phyloP scores from a whole-genome alignment of 1,139 yeast species.

The Taphrina deformans region DNA sequence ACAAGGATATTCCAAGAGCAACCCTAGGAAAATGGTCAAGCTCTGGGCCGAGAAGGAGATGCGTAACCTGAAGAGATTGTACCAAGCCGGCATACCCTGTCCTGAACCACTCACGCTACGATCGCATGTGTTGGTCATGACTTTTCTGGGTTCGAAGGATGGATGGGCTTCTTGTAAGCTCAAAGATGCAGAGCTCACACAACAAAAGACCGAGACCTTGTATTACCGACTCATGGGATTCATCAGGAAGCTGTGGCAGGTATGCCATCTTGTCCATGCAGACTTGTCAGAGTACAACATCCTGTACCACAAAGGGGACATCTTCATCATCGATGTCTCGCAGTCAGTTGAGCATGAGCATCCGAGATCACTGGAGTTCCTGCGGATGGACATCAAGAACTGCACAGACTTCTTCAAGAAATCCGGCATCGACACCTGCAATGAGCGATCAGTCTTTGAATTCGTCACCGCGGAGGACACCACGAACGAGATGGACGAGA shows the following conservation, averaged over 20 bases:
- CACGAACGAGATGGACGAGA: constrained; percentile 50
- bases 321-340: constrained; percentile 93
- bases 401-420: constrained; percentile 82
- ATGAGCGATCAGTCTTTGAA: constrained; percentile 78
- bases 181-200: constrained; percentile 53
- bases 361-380: constrained; percentile 91
- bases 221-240: constrained; percentile 79
- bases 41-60: constrained; percentile 99
- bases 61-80: constrained; percentile 79
- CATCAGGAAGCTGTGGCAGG: constrained; percentile 83
- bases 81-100: constrained; percentile 77
- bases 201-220: constrained; percentile 63
- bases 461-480: constrained; percentile 56
- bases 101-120: constrained; percentile 89
- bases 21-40: constrained; percentile 96
- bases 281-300: constrained; percentile 95
- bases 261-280: constrained; percentile 90
- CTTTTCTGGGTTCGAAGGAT: constrained; percentile 67
- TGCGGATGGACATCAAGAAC: constrained; percentile 96
- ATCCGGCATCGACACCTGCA: constrained; percentile 70
- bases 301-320: constrained; percentile 68
- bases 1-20: constrained; percentile 77
- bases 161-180: constrained; percentile 52
- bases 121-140: constrained; percentile 93
- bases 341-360: constrained; percentile 98